phyloP scores from a whole-genome alignment of 805 yeast species.

The Monosporozyma servazzii region DNA sequence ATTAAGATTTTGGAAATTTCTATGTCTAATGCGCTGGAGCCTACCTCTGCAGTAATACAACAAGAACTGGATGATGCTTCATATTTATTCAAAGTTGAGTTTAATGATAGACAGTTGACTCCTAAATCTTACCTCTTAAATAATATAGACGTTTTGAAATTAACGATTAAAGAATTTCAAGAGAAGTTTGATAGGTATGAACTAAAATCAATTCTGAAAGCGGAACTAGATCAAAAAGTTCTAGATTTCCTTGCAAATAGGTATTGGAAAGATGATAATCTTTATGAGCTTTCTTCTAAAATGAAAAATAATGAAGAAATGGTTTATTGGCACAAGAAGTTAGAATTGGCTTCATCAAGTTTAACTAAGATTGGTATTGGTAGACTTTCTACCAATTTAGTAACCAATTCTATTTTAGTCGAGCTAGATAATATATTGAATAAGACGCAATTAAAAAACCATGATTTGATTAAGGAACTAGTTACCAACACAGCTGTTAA shows the following conservation, averaged over 20 bases:
- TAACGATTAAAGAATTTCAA: conserved; percentile 79
- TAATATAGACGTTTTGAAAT: conserved; percentile 77
- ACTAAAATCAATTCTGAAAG: conserved; percentile 64
- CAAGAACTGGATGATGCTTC: conserved; percentile 90
- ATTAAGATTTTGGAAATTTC: conserved; percentile 82
- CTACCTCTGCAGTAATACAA: conserved; percentile 77
- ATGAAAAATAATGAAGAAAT: conserved; percentile 44
- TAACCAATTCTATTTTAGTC: conserved; percentile 68
- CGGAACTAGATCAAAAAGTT: conserved; percentile 82
- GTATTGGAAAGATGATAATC: conserved; percentile 72
- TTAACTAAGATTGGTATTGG: conserved; percentile 93
- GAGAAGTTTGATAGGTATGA: conserved; percentile 76
- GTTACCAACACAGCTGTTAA: conserved; percentile 77
- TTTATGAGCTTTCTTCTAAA: conserved; percentile 37
- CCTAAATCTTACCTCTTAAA: conserved; percentile 92
- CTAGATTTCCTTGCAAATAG: conserved; percentile 79
- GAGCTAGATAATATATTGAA: conserved; percentile 71
- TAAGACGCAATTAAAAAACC: conserved; percentile 67
- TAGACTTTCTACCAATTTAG: conserved; percentile 70
- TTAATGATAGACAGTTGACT: conserved; percentile 87
- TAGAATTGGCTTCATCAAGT: conserved; percentile 75
- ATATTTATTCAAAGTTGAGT: conserved; percentile 90
- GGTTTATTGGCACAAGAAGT: conserved; percentile 76
- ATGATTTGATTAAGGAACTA: conserved; percentile 75
- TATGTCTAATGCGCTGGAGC: conserved; percentile 81